A percentile compares a stretch with the other conserved stretches of the same genome.
phyloP scores from a whole-genome alignment of 1,284 basidiomycete species.

The Sanguinoderma infundibulare region DNA sequence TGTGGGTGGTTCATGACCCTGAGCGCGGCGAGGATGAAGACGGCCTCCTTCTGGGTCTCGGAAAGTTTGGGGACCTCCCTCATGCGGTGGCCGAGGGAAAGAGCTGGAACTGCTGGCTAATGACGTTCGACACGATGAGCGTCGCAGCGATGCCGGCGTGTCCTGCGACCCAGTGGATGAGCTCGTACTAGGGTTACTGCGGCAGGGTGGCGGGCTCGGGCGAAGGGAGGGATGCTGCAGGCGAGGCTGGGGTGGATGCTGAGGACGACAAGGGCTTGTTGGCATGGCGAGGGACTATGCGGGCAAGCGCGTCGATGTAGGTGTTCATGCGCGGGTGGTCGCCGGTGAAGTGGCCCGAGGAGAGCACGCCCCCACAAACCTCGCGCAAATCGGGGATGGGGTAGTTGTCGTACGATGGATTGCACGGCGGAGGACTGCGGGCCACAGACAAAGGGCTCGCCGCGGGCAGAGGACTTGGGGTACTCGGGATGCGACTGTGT shows the following conservation, averaged over 20 bases:
- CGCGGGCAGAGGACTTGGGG: slow-evolving; percentile 24
- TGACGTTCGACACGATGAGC: slow-evolving; percentile 17
- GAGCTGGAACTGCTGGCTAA: slow-evolving; percentile 21
- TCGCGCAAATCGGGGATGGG: slow-evolving; percentile 18
- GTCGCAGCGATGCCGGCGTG: slow-evolving; percentile 22
- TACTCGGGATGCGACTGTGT: slow-evolving; percentile 7
- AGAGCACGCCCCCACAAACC: slow-evolving; percentile 25
- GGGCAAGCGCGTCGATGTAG: slow-evolving; percentile 25
- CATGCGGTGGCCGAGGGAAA: slow-evolving; percentile 18
- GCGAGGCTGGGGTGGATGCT: slow-evolving; percentile 1
- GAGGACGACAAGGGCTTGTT: slow-evolving; percentile 8
- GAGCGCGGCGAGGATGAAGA: slow-evolving; percentile 33
- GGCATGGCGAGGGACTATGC: slow-evolving; percentile 11
- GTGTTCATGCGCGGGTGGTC: slow-evolving; percentile 29
- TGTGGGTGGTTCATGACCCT: slow-evolving; percentile 27
- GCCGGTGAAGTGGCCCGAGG: slow-evolving; percentile 25
- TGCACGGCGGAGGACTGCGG: slow-evolving; percentile 6
- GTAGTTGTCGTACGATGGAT: slow-evolving; percentile 17
- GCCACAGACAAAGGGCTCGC: slow-evolving; percentile 17
- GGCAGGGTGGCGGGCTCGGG: not conserved
- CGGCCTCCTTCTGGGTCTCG: slow-evolving; percentile 21
- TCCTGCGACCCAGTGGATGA: slow-evolving; percentile 17
- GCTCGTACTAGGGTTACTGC: slow-evolving; percentile 4
- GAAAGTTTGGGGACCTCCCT: slow-evolving; percentile 20
- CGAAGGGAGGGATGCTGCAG: not conserved